Base-by-base conservation (phyloP, 2,329 filamentous ascomycete genomes). In the Thermoascus crustaceus region DNA sequence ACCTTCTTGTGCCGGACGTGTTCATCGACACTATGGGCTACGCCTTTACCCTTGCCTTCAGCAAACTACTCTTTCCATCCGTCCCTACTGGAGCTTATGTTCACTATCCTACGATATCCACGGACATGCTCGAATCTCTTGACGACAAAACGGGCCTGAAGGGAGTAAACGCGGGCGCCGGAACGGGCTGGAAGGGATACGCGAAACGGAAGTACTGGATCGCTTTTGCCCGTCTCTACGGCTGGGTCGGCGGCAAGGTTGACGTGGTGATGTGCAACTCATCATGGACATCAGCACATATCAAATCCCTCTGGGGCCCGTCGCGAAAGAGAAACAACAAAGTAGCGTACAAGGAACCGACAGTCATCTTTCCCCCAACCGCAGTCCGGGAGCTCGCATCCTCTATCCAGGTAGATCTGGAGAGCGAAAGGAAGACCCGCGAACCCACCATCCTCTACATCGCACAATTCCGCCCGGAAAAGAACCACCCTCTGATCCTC, bases 11-110 rank as follows among this genome's bases (percentile, higher is more conserved):
- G 0, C 91, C 91, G 0, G 91, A 98, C 58, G 75, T 96, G 34
- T 94, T 96, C 57, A 72, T 98, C 49, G 91, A 98, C 55, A 98
- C 91, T 2, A 95, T 98, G 88, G 91, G 91, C 43, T 98, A 95
- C 54, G 87, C 89, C 17, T 98, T 96, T 56, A 76, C 84, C 0
- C 74, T 94, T 7, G 86, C 85, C 6, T 70, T 95, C 3, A 83
- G 73, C 60, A 91, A 87, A 55, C 73, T 83, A 44, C 69, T 96
- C 16, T 96, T 96, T 55, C 82, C 75, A 0, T 61, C 66, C 22
- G 75, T 95, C 1, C 85, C 89, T 0, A 95, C 87, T 0, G 87
- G 77, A 30, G 88, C 91, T 34, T 98, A 98, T 55, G 88, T 96
- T 1, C 91, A 98, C 64, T 98, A 96, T 57, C 91, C 91, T 1